Percentiles rank a stretch among this genome's conserved stretches.
These are phyloP conservation scores for Bisporella sp. DNA, from an alignment of 2,329 filamentous ascomycete species.

Conservation along the genomic window DNA sequence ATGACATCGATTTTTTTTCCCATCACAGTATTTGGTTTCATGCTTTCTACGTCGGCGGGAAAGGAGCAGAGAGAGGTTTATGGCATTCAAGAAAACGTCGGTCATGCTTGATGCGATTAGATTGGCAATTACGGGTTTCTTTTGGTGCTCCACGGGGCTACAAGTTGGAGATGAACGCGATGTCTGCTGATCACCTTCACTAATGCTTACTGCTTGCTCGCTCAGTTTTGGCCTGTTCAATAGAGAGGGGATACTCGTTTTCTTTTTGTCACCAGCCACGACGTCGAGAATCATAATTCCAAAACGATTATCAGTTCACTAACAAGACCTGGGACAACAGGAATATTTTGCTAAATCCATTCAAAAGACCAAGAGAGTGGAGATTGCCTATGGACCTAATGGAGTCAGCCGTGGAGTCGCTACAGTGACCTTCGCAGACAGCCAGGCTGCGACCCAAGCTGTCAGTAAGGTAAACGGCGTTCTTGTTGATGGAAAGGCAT, in stretches of 20 bases:
- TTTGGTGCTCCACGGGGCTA: too few species aligned
- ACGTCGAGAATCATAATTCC: slow-evolving; percentile 21
- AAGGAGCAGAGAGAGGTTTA: too few species aligned
- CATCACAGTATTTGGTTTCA: too few species aligned
- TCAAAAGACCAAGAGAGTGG: slow-evolving; percentile 83
- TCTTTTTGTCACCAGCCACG: slow-evolving; percentile 27
- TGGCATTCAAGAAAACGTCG: too few species aligned
- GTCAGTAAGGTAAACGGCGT: slow-evolving; percentile 80
- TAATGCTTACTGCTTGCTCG: slow-evolving; percentile 53
- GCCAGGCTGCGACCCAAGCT: slow-evolving; percentile 78
- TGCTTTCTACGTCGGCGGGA: too few species aligned
- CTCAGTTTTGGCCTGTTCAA: slow-evolving; percentile 28
- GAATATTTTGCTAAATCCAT: slow-evolving; percentile 91
- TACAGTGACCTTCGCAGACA: slow-evolving; percentile 76
- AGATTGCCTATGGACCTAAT: slow-evolving; percentile 87
- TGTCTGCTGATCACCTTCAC: slow-evolving; percentile 18
- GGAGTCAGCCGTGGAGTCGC: slow-evolving; percentile 89
- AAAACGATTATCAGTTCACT: slow-evolving; percentile 48
- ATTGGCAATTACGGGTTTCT: too few species aligned
- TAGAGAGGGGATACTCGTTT: neutral
- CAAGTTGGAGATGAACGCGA: too few species aligned
- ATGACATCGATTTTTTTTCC: too few species aligned
- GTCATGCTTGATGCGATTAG: too few species aligned
- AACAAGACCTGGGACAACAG: slow-evolving; percentile 64
- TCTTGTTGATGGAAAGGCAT: slow-evolving; percentile 80